phyloP scores from a whole-genome alignment of 169 alveolate species.

The Plasmodium malariae region DNA sequence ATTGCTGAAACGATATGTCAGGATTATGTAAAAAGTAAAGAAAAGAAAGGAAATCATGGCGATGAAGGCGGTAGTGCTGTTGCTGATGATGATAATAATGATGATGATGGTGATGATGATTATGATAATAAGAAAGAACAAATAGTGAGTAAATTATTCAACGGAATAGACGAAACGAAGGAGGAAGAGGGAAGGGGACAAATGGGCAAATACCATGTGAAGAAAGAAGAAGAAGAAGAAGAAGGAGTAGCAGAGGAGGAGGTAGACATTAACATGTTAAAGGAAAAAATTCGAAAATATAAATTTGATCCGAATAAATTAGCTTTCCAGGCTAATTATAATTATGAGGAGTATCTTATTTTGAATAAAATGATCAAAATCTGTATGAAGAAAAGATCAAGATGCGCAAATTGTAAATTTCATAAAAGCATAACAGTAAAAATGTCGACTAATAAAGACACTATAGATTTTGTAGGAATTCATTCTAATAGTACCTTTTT shows the following conservation, averaged over 20 bases:
- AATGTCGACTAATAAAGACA: constrained; percentile 33
- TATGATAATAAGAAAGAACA: background rate
- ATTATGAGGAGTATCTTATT: constrained; percentile 46
- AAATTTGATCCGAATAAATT: constrained; percentile 36
- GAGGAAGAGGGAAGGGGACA: background rate
- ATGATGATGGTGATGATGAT: background rate
- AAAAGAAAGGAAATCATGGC: background rate
- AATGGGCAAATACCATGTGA: background rate
- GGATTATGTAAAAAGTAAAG: background rate
- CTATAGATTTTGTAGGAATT: constrained; percentile 26
- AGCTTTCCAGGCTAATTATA: constrained; percentile 53
- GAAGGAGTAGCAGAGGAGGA: background rate
- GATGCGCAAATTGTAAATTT: constrained; percentile 14
- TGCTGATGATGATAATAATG: background rate
- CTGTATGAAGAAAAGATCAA: constrained; percentile 17
- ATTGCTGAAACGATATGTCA: constrained; percentile 1
- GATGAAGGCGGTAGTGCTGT: background rate
- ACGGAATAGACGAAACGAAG: background rate
- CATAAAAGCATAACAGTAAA: constrained; percentile 15
- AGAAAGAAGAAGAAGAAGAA: background rate
- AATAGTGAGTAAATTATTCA: too few species aligned
- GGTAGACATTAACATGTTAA: background rate
- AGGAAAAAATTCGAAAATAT: constrained; percentile 42
- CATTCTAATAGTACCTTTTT: constrained; percentile 40
- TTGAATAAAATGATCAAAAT: constrained; percentile 15